A percentile compares a stretch with the other conserved stretches of the same genome.
Evolutionary conservation across 2,329 filamentous ascomycete genomes (phyloP).

Genomic region (Pseudopithomyces maydicus): DNA sequence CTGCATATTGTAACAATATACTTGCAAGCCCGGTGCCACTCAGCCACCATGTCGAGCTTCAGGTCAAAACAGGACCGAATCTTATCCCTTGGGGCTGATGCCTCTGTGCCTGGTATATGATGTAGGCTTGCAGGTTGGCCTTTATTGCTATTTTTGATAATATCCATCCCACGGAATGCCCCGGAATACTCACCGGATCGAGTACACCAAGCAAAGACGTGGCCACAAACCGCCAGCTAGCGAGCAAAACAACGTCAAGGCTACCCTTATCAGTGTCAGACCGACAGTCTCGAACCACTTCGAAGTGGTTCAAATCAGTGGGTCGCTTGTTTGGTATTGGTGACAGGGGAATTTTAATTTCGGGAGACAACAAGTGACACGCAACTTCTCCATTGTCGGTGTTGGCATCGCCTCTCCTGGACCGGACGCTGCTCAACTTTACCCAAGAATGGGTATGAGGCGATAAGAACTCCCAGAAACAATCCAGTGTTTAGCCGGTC

Average conservation of each 20-base stretch:
- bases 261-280: neutral
- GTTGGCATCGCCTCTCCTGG: conserved; percentile 6
- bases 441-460: neutral
- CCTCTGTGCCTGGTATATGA: neutral
- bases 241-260: neutral
- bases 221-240: neutral
- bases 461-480: neutral
- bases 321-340: conserved; percentile 4
- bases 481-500: neutral
- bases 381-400: conserved; percentile 4
- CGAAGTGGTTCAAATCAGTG: neutral
- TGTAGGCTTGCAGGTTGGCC: neutral
- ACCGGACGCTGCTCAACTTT: conserved; percentile 4
- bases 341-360: conserved; percentile 15
- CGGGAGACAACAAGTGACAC: conserved; percentile 15
- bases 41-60: conserved; percentile 1
- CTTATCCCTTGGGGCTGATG: neutral
- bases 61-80: neutral
- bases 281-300: neutral
- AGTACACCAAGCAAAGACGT: neutral
- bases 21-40: conserved; percentile 1
- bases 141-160: neutral
- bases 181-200: neutral
- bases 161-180: neutral
- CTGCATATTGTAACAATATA: conserved; percentile 15